phyloP scores from a whole-genome alignment of 192 early-diverging fungal genomes.

The Backusella luteola region DNA sequence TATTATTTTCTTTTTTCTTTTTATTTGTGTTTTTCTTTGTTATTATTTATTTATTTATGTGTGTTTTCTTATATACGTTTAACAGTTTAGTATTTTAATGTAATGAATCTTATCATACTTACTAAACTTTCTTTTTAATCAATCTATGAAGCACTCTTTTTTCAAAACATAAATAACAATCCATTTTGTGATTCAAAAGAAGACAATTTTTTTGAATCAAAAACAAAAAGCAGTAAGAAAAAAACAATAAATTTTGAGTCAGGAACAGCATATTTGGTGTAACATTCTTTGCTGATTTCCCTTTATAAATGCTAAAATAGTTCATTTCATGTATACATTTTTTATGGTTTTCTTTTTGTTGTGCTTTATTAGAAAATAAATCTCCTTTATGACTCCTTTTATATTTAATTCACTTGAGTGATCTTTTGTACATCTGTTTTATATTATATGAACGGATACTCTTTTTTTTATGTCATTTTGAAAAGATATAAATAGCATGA shows the following conservation, averaged over 20 bases:
- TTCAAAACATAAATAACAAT: not conserved
- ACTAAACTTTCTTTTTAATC: not conserved
- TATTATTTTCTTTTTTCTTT: not conserved
- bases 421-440: not conserved
- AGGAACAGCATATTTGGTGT: conserved; percentile 8
- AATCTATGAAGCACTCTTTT: not conserved
- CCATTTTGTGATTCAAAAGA: not conserved
- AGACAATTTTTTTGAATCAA: not conserved
- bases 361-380: not conserved
- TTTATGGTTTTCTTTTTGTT: not conserved
- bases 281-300: not conserved
- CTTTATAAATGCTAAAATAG: not conserved
- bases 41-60: not conserved
- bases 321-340: not conserved
- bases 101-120: not conserved
- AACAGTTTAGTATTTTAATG: not conserved
- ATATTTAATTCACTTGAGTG: not conserved
- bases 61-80: not conserved
- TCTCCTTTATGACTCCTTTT: not conserved
- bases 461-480: not conserved
- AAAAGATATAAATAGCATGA: not conserved
- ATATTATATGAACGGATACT: not conserved
- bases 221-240: not conserved
- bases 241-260: not conserved
- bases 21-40: not conserved